phyloP scores from a whole-genome alignment of 768 basidiomycete genomes.

The Boletus reticulatus region DNA sequence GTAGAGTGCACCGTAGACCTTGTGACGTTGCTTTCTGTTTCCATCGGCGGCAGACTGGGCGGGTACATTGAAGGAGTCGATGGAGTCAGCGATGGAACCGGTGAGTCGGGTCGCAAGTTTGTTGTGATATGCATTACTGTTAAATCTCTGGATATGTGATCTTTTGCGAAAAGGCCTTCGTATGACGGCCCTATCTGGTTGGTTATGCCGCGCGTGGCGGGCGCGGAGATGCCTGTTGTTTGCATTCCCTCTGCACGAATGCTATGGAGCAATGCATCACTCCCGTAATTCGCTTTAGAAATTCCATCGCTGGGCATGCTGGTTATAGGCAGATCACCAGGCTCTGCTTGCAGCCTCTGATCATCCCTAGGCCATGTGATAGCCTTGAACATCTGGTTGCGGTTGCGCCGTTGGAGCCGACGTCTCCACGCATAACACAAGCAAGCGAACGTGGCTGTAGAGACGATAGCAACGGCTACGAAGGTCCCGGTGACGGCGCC shows the following conservation, averaged over 20 bases:
- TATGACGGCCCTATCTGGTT: background rate
- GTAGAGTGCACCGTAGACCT: constrained; percentile 19
- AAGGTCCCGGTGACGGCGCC: constrained; percentile 76
- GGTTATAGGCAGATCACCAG: constrained; percentile 36
- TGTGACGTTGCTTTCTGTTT: constrained; percentile 2
- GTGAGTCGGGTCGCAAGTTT: constrained; percentile 11
- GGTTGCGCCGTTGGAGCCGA: constrained; percentile 39
- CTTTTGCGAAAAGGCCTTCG: constrained; percentile 1
- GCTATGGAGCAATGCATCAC: background rate
- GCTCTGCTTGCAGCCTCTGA: constrained; percentile 19
- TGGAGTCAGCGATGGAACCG: constrained; percentile 32
- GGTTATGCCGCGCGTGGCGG: background rate
- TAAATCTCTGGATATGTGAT: constrained; percentile 6
- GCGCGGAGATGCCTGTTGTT: background rate
- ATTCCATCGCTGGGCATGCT: constrained; percentile 16
- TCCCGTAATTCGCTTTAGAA: constrained; percentile 1
- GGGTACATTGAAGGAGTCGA: constrained; percentile 55
- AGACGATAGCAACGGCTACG: constrained; percentile 58
- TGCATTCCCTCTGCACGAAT: background rate
- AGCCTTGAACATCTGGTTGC: constrained; percentile 35
- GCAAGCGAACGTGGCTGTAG: constrained; percentile 44
- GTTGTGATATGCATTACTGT: constrained; percentile 24
- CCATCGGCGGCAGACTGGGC: constrained; percentile 38
- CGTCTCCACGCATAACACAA: constrained; percentile 36
- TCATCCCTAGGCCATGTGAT: constrained; percentile 34